Conservation (phyloP, 208 protist species). For the Vickermania ingenoplastis region DNA sequence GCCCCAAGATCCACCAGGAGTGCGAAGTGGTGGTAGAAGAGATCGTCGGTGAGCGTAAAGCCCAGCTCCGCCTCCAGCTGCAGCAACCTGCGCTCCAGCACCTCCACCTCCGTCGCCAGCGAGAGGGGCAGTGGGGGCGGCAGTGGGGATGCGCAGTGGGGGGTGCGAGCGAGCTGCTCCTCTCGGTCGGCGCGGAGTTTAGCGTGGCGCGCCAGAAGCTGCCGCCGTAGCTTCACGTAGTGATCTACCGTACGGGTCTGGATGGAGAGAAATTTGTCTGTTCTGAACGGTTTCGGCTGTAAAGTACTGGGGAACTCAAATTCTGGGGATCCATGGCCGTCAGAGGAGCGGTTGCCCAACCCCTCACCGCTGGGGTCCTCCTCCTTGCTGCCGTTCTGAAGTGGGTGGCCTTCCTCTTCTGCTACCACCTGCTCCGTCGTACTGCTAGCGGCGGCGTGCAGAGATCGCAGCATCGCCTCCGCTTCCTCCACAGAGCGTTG, state of each 20-base stretch:
- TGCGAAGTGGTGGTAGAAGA: constrained; percentile 47
- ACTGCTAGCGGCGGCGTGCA: too few species aligned
- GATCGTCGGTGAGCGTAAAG: constrained; percentile 52
- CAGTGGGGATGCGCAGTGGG: background rate
- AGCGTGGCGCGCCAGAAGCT: constrained; percentile 26
- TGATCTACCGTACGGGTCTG: constrained; percentile 42
- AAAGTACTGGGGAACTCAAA: constrained; percentile 24
- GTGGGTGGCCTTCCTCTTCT: too few species aligned
- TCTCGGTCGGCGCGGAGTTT: constrained; percentile 15
- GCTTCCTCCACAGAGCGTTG: too few species aligned
- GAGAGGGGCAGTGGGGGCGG: background rate
- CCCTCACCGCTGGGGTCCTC: too few species aligned
- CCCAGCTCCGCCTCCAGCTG: constrained; percentile 38
- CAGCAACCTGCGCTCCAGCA: constrained; percentile 16
- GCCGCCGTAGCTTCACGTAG: constrained; percentile 34
- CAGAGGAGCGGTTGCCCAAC: too few species aligned
- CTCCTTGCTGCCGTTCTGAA: too few species aligned
- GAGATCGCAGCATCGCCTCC: too few species aligned
- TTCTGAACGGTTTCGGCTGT: constrained; percentile 35
- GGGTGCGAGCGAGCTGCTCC: background rate
- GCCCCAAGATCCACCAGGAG: constrained; percentile 34
- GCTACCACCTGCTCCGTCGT: too few species aligned
- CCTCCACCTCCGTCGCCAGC: constrained; percentile 6
- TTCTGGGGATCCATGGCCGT: too few species aligned
- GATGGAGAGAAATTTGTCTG: constrained; percentile 75